Evolutionary conservation across 768 basidiomycete genomes (phyloP).

Genomic region (Coprinellus micaceus): DNA sequence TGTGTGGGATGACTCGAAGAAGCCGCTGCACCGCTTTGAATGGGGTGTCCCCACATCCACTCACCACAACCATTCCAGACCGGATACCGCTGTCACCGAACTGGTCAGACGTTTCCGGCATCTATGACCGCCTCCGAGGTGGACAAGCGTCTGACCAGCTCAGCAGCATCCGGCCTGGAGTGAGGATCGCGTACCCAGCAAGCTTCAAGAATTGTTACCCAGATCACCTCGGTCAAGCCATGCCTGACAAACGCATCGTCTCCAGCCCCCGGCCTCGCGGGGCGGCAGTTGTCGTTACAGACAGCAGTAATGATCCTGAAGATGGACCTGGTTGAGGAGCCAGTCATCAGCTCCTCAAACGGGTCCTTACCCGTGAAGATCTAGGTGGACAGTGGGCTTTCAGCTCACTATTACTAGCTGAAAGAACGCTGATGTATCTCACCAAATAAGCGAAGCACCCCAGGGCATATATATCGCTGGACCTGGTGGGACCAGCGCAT

Average conservation of each 20-base stretch:
- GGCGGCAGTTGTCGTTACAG: not conserved
- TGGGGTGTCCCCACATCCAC: too few relatives aligned
- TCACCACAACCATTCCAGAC: too few relatives aligned
- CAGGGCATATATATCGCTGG: not conserved
- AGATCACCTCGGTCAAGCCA: not conserved
- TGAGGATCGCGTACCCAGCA: not conserved
- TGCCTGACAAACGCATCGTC: not conserved
- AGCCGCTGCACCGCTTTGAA: too few relatives aligned
- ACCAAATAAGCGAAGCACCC: not conserved
- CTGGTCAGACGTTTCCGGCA: too few relatives aligned
- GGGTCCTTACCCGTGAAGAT: not conserved
- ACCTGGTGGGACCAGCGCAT: not conserved
- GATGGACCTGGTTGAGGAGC: not conserved
- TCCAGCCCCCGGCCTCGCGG: not conserved
- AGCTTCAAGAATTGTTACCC: not conserved
- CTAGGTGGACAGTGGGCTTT: not conserved
- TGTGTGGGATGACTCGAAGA: too few relatives aligned
- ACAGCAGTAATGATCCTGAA: not conserved
- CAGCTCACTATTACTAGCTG: not conserved
- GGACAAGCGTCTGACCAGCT: too few relatives aligned
- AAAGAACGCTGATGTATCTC: not conserved
- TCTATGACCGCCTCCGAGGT: too few relatives aligned
- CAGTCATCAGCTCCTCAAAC: not conserved
- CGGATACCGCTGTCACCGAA: too few relatives aligned
- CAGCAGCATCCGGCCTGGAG: not conserved